These are phyloP conservation scores for Heliocybe sulcata DNA, from an alignment of 1,284 basidiomycete species.

Conservation along the genomic window DNA sequence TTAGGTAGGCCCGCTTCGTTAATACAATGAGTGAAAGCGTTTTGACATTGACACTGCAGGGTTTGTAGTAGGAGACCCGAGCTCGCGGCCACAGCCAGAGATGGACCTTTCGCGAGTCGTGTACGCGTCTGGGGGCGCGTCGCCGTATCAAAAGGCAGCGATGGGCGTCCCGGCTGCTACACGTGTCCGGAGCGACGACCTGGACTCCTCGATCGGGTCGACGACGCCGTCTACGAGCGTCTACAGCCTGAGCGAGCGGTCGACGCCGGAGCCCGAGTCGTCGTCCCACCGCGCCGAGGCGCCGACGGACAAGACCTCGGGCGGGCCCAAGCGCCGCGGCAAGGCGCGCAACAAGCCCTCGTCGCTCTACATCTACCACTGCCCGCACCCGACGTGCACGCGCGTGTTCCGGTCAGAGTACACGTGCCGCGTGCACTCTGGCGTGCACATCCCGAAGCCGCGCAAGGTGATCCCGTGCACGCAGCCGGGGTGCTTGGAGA, in stretches of 20 bases:
- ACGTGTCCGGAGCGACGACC: neutral
- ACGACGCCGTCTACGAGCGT: neutral
- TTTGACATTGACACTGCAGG: neutral
- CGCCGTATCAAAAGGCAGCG: neutral
- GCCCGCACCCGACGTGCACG: neutral
- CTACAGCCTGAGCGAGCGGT: neutral
- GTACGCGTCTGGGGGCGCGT: neutral
- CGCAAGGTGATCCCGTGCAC: constrained; percentile 7
- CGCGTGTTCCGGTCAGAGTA: neutral
- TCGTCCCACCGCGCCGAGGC: neutral
- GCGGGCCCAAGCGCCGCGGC: neutral
- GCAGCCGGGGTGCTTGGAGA: constrained; percentile 11
- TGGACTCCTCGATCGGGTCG: neutral
- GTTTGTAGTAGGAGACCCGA: neutral
- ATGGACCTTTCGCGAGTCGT: neutral
- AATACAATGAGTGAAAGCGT: neutral
- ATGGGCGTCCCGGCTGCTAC: neutral
- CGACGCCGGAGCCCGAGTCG: neutral
- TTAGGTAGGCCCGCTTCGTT: neutral
- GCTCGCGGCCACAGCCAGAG: neutral
- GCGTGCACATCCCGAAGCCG: neutral
- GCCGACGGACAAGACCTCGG: neutral
- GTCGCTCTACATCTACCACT: neutral
- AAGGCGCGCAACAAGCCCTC: neutral
- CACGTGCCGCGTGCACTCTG: neutral